Evolutionary conservation across 768 basidiomycete genomes (phyloP), one percentile per base, ranked within the genome.

Genomic region (Daedaleopsis nitida): DNA sequence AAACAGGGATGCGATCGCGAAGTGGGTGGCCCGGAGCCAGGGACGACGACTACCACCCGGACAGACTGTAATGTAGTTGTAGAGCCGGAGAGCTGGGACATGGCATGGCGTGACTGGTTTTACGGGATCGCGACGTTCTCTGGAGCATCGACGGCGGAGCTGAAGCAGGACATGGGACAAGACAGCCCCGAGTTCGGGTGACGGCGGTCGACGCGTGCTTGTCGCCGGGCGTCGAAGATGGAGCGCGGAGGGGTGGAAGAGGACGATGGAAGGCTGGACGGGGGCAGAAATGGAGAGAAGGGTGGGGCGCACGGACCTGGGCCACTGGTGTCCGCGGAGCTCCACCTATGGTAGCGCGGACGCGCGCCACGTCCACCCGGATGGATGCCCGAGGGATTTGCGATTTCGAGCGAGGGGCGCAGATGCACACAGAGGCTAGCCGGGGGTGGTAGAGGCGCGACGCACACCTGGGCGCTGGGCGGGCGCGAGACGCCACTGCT

Each of bases 401-500:
- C n/a, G n/a, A n/a, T 23, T 12, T 38, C 24, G 24, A 42, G 53
- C 53, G 53, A 42, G 24, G 38, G 43, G 35, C 37, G 35, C 37
- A 34, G 45, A 10, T 8, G 45, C 5, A 42, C 0, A n/a, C 27
- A 27, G 42, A 38, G 3, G 49, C 16, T 56, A 67, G 7, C 34
- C 37, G 12, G 66, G 66, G 37, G 66, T 67, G 24, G 66, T 67
- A 55, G 34, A 52, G 34, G 64, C 64, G 42, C 66, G 58, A 24
- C 66, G 66, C 42, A 57, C 19, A 52, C 6, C 14, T 34, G 59
- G 55, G 4, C 59, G 52, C 39, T 58, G 47, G 34, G n/a, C n/a
- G n/a, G 60, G 27, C 21, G 63, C 58, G 64, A 52, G 66, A 5
- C 68, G 68, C 70, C 70, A 73, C 58, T 68, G 65, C 48, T 65